Evolutionary conservation across 306 rosid genomes (phyloP).

Genomic region (Fagus sylvatica): DNA sequence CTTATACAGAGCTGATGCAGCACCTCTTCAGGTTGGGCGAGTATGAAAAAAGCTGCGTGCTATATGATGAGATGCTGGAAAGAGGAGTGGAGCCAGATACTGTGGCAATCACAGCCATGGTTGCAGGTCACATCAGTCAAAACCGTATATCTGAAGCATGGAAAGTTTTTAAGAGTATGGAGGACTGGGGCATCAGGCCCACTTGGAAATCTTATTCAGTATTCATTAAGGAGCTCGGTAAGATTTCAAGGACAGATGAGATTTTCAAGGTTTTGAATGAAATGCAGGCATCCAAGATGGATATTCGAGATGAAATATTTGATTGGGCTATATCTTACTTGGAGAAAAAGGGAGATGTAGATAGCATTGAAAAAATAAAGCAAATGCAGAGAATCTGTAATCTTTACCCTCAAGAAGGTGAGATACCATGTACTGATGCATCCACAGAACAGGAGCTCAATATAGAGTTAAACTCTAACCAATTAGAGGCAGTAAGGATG

Average conservation of each 20-base stretch:
- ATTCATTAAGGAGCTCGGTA: constrained; percentile 79
- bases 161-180: constrained; percentile 62
- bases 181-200: constrained; percentile 55
- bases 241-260: constrained; percentile 68
- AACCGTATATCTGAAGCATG: constrained; percentile 65
- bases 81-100: constrained; percentile 58
- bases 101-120: constrained; percentile 78
- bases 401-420: constrained; percentile 40
- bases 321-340: constrained; percentile 46
- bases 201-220: constrained; percentile 61
- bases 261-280: constrained; percentile 60
- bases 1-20: constrained; percentile 82
- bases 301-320: constrained; percentile 50
- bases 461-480: constrained; percentile 28
- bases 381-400: constrained; percentile 44
- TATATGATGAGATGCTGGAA: constrained; percentile 75
- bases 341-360: constrained; percentile 58
- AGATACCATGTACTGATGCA: constrained; percentile 28
- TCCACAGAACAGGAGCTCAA: constrained; percentile 24
- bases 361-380: constrained; percentile 53
- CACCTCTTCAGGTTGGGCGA: constrained; percentile 56
- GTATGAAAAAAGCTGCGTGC: constrained; percentile 57
- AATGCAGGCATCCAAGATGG: constrained; percentile 59
- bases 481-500: constrained; percentile 25
- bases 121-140: constrained; percentile 69